Evolutionary conservation across 2,329 filamentous ascomycete species (phyloP).

Genomic region (Helminthosporium solani): DNA sequence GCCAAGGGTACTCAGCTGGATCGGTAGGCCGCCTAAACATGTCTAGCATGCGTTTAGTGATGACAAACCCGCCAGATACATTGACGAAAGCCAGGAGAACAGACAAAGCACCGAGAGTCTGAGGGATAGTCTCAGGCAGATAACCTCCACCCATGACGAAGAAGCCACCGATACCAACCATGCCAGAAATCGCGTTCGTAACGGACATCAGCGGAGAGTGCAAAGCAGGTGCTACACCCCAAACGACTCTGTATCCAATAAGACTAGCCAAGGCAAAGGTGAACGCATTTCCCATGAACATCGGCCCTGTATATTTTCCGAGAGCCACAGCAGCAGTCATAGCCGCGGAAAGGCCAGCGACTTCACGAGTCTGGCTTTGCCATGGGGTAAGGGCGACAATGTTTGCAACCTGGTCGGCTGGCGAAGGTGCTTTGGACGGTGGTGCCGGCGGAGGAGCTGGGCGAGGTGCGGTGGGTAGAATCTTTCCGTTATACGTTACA

Average conservation of each 20-base stretch:
- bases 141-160: slow-evolving; percentile 82
- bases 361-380: slow-evolving; percentile 76
- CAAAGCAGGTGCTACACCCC: slow-evolving; percentile 79
- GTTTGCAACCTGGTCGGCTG: slow-evolving; percentile 50
- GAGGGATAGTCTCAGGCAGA: slow-evolving; percentile 66
- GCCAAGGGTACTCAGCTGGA: slow-evolving; percentile 83
- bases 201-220: slow-evolving; percentile 91
- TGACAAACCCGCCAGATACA: slow-evolving; percentile 83
- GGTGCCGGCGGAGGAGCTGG: slow-evolving; percentile 61
- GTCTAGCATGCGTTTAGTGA: slow-evolving; percentile 91
- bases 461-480: slow-evolving; percentile 73
- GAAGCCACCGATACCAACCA: slow-evolving; percentile 85
- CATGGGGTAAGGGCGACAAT: slow-evolving; percentile 73
- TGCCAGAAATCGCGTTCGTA: slow-evolving; percentile 85
- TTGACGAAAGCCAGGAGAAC: slow-evolving; percentile 87
- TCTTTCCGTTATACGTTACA: slow-evolving; percentile 73
- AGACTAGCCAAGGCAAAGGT: slow-evolving; percentile 81
- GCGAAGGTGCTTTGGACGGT: slow-evolving; percentile 44
- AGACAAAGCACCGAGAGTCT: slow-evolving; percentile 72
- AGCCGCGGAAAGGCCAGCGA: slow-evolving; percentile 70
- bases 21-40: slow-evolving; percentile 67
- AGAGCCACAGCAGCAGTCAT: slow-evolving; percentile 75
- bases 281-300: slow-evolving; percentile 88
- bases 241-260: slow-evolving; percentile 85
- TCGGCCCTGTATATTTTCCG: slow-evolving; percentile 73